Evolutionary conservation across 1,139 yeast genomes (phyloP), one percentile per base, ranked within the genome.

Genomic region (Geotrichum reessii): DNA sequence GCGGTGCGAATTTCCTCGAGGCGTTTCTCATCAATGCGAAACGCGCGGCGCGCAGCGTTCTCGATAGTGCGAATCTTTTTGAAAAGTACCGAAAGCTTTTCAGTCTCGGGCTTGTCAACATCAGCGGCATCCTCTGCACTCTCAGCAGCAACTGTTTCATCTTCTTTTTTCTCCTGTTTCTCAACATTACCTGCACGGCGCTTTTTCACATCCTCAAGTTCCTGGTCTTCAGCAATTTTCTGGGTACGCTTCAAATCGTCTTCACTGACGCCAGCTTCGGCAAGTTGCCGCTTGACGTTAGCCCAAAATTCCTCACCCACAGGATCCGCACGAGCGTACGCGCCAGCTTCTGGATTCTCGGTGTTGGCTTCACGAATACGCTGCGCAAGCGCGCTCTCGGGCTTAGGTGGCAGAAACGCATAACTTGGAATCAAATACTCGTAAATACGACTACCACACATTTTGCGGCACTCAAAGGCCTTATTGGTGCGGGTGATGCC

Each of bases 361-460:
- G 65, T 70, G 56, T 78, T 80, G 63, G 85, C 84, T 55, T 78
- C 78, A 42, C 73, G 75, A 55, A 92, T 78, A 65, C 83, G 81
- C 61, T 82, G 77, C 50, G 83, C 84, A 63, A 93, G 76, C 12
- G 81, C 78, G 31, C 90, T 79, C 51, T 78, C 76, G 11, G 96
- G 96, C 68, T 87, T 85, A n/a, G 98, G 97, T 3, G 96, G 95
- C 61, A 93, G 75, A 64, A 93, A 83, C 1, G 96, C 83, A 71
- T 89, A 91, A 0, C 96, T 87, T 47, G 99, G 99, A 68, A 93
- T 80, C 66, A 95, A 76, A 70, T 93, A 93, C 76, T 93, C 99
- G 72, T 93, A 93, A 62, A 95, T 80, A 71, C 99, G 82, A 11
- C 97, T 90, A 4, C 95, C 86, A 73, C 99, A 95, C 87, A 91